phyloP scores from a whole-genome alignment of 352 stramenopile genomes.

The Phytophthora kernoviae region DNA sequence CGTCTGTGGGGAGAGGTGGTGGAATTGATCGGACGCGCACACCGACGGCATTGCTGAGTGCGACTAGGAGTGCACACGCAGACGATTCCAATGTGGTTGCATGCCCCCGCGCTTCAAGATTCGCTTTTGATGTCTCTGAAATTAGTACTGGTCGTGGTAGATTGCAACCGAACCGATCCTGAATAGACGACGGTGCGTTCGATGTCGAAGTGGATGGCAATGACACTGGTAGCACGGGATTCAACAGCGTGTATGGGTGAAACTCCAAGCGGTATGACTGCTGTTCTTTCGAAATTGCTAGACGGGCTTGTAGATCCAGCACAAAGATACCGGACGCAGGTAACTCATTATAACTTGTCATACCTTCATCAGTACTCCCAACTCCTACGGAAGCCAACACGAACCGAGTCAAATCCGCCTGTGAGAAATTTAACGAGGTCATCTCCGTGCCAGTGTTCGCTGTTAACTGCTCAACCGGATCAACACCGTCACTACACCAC shows the following conservation, averaged over 20 bases:
- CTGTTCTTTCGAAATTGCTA: not conserved
- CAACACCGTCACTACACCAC: conserved; percentile 10
- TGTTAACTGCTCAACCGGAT: conserved; percentile 29
- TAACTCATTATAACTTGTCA: conserved; percentile 65
- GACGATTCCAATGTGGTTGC: conserved; percentile 24
- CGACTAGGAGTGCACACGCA: conserved; percentile 51
- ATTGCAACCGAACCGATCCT: conserved; percentile 40
- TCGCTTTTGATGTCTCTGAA: not conserved
- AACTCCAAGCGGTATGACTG: conserved; percentile 36
- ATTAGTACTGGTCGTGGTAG: conserved; percentile 19
- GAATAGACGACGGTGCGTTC: not conserved
- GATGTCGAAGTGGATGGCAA: not conserved
- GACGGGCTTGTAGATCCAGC: conserved; percentile 45
- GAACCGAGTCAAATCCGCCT: conserved; percentile 30
- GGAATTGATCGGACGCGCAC: conserved; percentile 78
- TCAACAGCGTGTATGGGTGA: conserved; percentile 42
- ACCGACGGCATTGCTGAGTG: conserved; percentile 82
- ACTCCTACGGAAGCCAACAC: conserved; percentile 60
- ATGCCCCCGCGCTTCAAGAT: not conserved
- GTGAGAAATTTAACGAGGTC: conserved; percentile 9
- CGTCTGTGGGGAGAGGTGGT: not conserved
- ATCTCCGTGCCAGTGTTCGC: conserved; percentile 3
- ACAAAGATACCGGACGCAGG: conserved; percentile 75
- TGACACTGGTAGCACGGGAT: not conserved
- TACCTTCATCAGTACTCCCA: conserved; percentile 13